These are phyloP conservation scores for Pseudozyma flocculosa DNA, from an alignment of 1,284 basidiomycete species.

Conservation along the genomic window DNA sequence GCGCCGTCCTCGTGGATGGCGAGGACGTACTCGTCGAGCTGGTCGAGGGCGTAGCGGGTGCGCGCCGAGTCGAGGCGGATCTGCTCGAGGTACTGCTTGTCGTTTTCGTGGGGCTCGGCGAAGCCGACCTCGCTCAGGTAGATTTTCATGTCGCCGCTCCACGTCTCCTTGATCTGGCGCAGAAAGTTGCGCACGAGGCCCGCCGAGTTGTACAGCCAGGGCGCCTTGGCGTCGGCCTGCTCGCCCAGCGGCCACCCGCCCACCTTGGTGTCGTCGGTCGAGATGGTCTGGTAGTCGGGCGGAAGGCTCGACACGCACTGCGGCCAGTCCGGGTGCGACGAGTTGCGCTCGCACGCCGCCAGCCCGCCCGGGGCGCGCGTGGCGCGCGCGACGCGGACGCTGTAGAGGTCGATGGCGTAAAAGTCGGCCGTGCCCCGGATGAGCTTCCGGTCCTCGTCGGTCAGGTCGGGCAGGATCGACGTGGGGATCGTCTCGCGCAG, in stretches of 20 bases:
- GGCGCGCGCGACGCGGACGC: slow-evolving; percentile 3
- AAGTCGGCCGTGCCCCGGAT: slow-evolving; percentile 24
- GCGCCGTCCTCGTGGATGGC: slow-evolving; percentile 19
- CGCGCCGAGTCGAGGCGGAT: slow-evolving; percentile 22
- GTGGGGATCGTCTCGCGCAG: slow-evolving; percentile 19
- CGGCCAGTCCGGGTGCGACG: slow-evolving; percentile 26
- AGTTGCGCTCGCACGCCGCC: slow-evolving; percentile 17
- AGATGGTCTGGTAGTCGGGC: not conserved
- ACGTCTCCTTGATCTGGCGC: slow-evolving; percentile 11
- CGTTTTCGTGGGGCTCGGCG: slow-evolving; percentile 7
- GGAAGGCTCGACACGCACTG: slow-evolving; percentile 1
- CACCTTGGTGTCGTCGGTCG: not conserved
- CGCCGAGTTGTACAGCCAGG: slow-evolving; percentile 33
- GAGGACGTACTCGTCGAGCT: slow-evolving; percentile 14
- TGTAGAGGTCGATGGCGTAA: slow-evolving; percentile 24
- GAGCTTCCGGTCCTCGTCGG: slow-evolving; percentile 10
- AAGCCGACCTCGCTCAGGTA: slow-evolving; percentile 35
- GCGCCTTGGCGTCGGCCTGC: slow-evolving; percentile 10
- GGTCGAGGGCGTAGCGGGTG: slow-evolving; percentile 18
- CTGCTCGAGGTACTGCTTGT: slow-evolving; percentile 8
- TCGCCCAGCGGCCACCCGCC: slow-evolving; percentile 10
- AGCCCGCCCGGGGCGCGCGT: slow-evolving; percentile 5
- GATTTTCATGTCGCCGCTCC: slow-evolving; percentile 7
- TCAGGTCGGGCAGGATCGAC: slow-evolving; percentile 16
- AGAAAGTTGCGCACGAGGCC: slow-evolving; percentile 16